Conservation (phyloP, 257 asterid genomes). For the Solanum piurae region DNA sequence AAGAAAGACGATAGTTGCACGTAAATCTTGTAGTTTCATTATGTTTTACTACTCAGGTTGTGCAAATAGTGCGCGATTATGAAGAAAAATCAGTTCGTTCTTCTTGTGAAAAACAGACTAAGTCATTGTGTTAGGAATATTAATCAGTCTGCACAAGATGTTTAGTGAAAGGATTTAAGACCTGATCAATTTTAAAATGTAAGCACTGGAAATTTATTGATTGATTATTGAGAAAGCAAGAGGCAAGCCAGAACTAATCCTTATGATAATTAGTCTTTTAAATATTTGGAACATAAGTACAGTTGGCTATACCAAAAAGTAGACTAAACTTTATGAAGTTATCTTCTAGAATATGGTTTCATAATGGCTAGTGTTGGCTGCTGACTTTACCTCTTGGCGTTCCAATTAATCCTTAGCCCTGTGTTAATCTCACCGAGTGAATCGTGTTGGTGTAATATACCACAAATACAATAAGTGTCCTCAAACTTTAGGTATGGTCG, state of each 20-base stretch:
- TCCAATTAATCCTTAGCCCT: neutral
- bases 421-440: neutral
- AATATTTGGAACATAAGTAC: neutral
- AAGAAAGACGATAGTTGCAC: slow-evolving; percentile 11
- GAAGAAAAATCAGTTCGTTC: neutral
- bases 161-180: neutral
- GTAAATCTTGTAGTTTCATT: slow-evolving; percentile 28
- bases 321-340: neutral
- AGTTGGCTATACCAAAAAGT: neutral
- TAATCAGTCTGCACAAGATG: neutral
- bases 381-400: neutral
- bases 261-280: neutral
- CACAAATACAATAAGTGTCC: neutral
- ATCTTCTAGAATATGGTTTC: neutral
- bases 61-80: neutral
- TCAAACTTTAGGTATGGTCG: too few relatives aligned
- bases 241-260: neutral
- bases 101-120: neutral
- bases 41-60: neutral
- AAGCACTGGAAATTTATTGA: neutral
- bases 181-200: neutral
- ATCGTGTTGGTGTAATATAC: neutral
- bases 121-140: neutral
- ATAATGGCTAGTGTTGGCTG: neutral
- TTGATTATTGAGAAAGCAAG: neutral